Base-by-base conservation (phyloP, 2,329 filamentous ascomycete species). In the Talaromyces rugulosus region DNA sequence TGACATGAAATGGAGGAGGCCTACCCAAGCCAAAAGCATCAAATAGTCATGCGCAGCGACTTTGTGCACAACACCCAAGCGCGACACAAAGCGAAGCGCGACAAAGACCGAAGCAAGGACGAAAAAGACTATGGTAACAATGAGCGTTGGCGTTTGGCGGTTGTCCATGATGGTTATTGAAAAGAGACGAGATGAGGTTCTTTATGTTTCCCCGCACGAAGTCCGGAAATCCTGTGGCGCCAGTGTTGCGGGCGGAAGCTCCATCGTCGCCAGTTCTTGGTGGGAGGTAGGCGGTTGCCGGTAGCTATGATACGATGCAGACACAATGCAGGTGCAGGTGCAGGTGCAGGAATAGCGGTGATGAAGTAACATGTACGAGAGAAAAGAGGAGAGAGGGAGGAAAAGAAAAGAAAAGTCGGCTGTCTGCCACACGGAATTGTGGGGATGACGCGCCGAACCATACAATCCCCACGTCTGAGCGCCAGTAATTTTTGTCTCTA, bases 31-130 rank as follows among this genome's bases (percentile, higher is more conserved):
- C 47, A 90, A 66, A 11, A 92, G 75, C 75, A 96, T 95, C 68
- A 90, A 85, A 75, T 88, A 89, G 80, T 96, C 93, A 76, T 96
- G 92, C 80, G 85, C 85, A 60, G 83, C 87, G 58, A 92, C 77
- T 60, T 84, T 87, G 67, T 85, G 86, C 61, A 96, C 88, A 56
- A 97, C 88, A 54, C 83, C 85, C 56, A 85, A 81, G 31, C 92
- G 85, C 63, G 90, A 92, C 50, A 91, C 77, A 67, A 96, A 81
- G 60, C 93, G 87, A 40, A 90, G 83, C 50, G 82, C 81, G 67
- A 96, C 90, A 72, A 96, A 94, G 60, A 89, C 70, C 44, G 89
- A 89, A 58, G 90, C 87, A 58, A 93, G 74, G 27, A 83, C 83
- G 64, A 93, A 83, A 58, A 80, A 67, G 59, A 74, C 68, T 53